These are phyloP conservation scores for Ophiostoma quercus DNA, from an alignment of 2,329 filamentous ascomycete genomes.

Conservation along the genomic window DNA sequence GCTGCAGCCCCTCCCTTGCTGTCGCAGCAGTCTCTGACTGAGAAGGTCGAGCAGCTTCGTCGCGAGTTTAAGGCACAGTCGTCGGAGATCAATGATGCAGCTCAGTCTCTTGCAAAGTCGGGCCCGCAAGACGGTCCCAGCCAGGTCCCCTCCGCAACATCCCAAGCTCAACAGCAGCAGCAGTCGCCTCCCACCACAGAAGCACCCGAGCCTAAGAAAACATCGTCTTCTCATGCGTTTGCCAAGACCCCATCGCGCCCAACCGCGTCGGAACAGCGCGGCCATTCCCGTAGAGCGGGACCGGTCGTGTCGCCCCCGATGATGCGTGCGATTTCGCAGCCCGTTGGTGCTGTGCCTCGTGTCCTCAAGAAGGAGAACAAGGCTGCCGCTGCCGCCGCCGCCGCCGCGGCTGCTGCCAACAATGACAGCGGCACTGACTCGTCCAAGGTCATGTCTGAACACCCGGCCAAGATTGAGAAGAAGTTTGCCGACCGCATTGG, in stretches of 20 bases:
- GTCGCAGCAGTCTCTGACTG: slow-evolving; percentile 34
- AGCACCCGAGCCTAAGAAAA: not conserved
- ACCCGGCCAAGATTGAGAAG: slow-evolving; percentile 50
- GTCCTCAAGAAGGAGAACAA: slow-evolving; percentile 40
- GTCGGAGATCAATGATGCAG: slow-evolving; percentile 31
- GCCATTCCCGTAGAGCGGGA: slow-evolving; percentile 41
- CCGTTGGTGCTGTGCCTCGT: slow-evolving; percentile 43
- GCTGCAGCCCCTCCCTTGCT: not conserved
- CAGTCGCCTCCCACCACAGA: not conserved
- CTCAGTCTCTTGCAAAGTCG: not conserved
- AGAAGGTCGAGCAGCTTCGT: slow-evolving; percentile 49
- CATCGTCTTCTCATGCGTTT: not conserved
- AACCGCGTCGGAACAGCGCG: slow-evolving; percentile 25
- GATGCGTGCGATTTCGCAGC: slow-evolving; percentile 50
- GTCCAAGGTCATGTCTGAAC: slow-evolving; percentile 22
- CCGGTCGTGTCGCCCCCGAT: slow-evolving; percentile 48
- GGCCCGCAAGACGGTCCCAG: not conserved
- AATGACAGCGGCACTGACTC: slow-evolving; percentile 4
- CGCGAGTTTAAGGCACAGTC: slow-evolving; percentile 42
- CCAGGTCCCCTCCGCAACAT: not conserved
- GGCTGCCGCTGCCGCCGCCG: slow-evolving; percentile 30
- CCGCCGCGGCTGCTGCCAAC: not conserved
- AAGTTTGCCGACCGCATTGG: slow-evolving; percentile 70
- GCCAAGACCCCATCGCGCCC: not conserved
- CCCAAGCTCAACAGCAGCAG: slow-evolving; percentile 22